phyloP scores from a whole-genome alignment of 2,329 filamentous ascomycete species.

The Colletotrichum chrysophilum region DNA sequence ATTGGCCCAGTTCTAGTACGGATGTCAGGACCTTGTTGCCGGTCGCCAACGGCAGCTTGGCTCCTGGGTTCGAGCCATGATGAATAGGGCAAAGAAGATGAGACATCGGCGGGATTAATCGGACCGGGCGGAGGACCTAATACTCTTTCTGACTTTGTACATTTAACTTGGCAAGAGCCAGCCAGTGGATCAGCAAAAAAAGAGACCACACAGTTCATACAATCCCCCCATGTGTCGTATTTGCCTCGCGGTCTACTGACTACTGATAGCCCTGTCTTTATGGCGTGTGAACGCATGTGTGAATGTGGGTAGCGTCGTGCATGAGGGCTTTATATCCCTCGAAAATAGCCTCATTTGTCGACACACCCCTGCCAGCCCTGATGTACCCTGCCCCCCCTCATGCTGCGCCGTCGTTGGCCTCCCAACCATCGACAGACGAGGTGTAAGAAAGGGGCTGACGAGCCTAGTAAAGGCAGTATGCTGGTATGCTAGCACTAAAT shows the following conservation, averaged over 20 bases:
- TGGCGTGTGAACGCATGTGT: neutral
- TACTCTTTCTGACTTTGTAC: slow-evolving; percentile 15
- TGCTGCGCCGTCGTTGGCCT: neutral
- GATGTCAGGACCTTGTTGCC: neutral
- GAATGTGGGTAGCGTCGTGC: neutral
- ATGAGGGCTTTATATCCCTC: neutral
- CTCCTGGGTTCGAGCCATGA: neutral
- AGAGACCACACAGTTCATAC: slow-evolving; percentile 12
- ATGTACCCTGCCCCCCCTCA: neutral
- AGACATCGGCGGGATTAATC: neutral
- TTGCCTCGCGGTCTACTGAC: neutral
- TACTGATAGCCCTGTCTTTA: neutral
- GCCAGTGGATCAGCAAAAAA: slow-evolving; percentile 1
- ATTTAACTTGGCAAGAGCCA: slow-evolving; percentile 11
- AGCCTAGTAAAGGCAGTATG: neutral
- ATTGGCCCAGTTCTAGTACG: neutral
- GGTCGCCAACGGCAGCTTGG: slow-evolving; percentile 19
- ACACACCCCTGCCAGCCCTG: neutral
- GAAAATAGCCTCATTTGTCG: neutral
- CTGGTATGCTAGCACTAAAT: neutral
- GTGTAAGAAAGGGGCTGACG: neutral
- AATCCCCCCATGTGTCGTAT: neutral
- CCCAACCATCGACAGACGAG: neutral
- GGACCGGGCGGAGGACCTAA: neutral
- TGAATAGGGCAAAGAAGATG: neutral